Evolutionary conservation across 192 early-diverging fungal species (phyloP), one percentile per base, ranked within the genome.

Genomic region (Backusella sp.): DNA sequence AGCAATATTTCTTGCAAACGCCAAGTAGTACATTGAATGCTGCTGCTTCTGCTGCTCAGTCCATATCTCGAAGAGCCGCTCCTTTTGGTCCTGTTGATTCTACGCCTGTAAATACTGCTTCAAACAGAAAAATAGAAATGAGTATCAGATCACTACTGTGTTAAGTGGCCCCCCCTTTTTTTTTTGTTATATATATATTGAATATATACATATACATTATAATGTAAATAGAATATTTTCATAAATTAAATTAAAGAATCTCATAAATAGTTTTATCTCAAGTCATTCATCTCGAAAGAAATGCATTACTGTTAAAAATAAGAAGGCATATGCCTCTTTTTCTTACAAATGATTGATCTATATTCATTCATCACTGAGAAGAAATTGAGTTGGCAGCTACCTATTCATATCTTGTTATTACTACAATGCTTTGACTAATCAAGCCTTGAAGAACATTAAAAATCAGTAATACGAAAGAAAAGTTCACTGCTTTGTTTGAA

Each of bases 1-100:
- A 74, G 12, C 77, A 78, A 36, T 82, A 82, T 46, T 82, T 79
- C 46, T 39, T 76, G 28, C 81, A 82, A 37, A 79, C 81, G 3
- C 76, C 77, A 6, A 76, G 73, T 41, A 75, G 77, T 46, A 76
- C 81, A 0, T 74, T 82, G 17, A 82, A 82, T 70, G 74, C 77
- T 11, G 74, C 77, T n/a, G 77, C 81, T 7, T 73, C 73, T 35
- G 74, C 44, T 19, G 68, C 77, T 37, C 69, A 75, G 21, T 56
- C 67, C 19, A 28, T 34, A 41, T 71, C 75, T 42, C 34, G 72
- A 35, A 44, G 41, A 62, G 34, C 52, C 1, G 30, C 70, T 44
- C 21, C 34, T 1, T 59, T 34, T 37, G 59, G 36, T 41, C 34
- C 35, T 21, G 53, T 26, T 12, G 34, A 72, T 37, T 46, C 77